Evolutionary conservation across 306 rosid genomes (phyloP).

Genomic region (Calophaca sinica): DNA sequence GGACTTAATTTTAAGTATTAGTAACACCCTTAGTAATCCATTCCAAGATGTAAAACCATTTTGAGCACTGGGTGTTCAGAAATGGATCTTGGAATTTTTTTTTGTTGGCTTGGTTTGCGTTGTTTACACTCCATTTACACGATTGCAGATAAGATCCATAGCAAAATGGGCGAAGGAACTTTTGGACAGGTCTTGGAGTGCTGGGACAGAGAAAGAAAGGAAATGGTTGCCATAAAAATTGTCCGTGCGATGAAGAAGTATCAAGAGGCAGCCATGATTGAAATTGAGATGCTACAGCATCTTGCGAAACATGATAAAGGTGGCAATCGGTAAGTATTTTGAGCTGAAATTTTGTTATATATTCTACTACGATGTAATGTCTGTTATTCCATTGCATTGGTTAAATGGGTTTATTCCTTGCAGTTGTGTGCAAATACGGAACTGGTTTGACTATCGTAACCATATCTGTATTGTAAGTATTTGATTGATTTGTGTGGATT

Average conservation of each 20-base stretch:
- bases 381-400: slow-evolving; percentile 53
- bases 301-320: slow-evolving; percentile 91
- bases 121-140: slow-evolving; percentile 14
- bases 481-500: slow-evolving; percentile 86
- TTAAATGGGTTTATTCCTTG: slow-evolving; percentile 97
- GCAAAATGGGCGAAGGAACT: slow-evolving; percentile 99
- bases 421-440: slow-evolving; percentile 99
- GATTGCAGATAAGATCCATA: slow-evolving; percentile 77
- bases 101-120: not conserved
- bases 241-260: slow-evolving; percentile 93
- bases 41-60: not conserved
- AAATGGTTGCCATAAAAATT: slow-evolving; percentile 93
- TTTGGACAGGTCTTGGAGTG: slow-evolving; percentile 98
- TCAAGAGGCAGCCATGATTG: slow-evolving; percentile 97
- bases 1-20: not conserved
- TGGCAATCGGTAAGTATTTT: slow-evolving; percentile 80
- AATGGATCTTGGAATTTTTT: slow-evolving; percentile 2
- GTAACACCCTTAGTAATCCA: not conserved
- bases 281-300: slow-evolving; percentile 89
- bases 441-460: slow-evolving; percentile 99
- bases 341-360: slow-evolving; percentile 1
- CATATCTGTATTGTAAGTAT: slow-evolving; percentile 99
- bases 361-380: slow-evolving; percentile 17
- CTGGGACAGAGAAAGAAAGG: slow-evolving; percentile 92
- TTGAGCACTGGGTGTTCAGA: not conserved